Conservation (phyloP, 805 yeast genomes). For the Zygosaccharomyces siamensis region DNA sequence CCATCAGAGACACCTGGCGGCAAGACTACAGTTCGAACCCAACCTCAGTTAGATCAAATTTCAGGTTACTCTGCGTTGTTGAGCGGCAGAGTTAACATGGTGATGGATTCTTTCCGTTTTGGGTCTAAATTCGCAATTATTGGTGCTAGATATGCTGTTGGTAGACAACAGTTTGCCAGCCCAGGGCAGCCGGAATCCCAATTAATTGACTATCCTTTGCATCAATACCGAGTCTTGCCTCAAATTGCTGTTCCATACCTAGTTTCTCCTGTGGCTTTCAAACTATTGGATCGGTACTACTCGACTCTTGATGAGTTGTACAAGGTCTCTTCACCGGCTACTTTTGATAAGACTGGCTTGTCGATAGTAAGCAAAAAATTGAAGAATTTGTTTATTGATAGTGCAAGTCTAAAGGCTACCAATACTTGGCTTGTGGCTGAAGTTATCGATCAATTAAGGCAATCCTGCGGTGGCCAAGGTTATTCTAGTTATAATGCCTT, state of each 20-base stretch:
- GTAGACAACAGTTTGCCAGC: constrained; percentile 73
- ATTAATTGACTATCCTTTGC: constrained; percentile 80
- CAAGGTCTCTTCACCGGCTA: constrained; percentile 41
- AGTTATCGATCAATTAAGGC: constrained; percentile 84
- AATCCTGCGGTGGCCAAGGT: constrained; percentile 95
- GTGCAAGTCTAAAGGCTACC: constrained; percentile 85
- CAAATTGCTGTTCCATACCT: constrained; percentile 74
- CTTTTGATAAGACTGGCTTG: constrained; percentile 48
- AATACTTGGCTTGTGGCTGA: constrained; percentile 81
- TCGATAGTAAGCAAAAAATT: constrained; percentile 41
- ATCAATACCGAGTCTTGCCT: constrained; percentile 86
- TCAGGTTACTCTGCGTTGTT: constrained; percentile 77
- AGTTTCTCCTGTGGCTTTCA: constrained; percentile 64
- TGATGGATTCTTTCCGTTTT: constrained; percentile 73
- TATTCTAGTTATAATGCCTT: constrained; percentile 90
- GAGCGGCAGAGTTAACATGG: constrained; percentile 89
- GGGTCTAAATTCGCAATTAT: constrained; percentile 76
- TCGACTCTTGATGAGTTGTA: constrained; percentile 51
- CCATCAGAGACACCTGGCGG: constrained; percentile 58
- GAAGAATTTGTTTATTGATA: constrained; percentile 74
- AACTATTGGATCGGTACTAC: constrained; percentile 50
- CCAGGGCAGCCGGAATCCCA: constrained; percentile 48
- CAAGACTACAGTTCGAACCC: constrained; percentile 23
- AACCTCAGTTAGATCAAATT: constrained; percentile 81
- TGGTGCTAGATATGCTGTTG: constrained; percentile 84